Evolutionary conservation across 768 basidiomycete genomes (phyloP).

Genomic region (Cystobasidium tubakii): DNA sequence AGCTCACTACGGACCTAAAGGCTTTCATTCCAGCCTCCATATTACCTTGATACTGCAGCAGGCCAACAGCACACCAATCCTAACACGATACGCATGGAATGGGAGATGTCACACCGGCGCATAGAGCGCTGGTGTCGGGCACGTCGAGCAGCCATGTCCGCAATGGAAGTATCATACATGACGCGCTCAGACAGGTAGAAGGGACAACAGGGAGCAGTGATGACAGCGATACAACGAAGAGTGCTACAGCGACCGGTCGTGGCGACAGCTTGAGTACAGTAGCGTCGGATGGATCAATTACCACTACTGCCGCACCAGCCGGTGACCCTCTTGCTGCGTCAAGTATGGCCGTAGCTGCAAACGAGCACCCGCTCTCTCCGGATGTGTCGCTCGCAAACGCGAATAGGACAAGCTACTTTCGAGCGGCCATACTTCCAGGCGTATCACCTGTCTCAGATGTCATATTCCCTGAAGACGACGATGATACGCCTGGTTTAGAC

Average conservation of each 20-base stretch:
- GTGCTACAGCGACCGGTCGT: background rate
- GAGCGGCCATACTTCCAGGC: background rate
- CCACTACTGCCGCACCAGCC: background rate
- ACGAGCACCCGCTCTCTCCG: conserved; percentile 28
- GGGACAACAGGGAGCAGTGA: background rate
- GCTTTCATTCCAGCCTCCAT: no score
- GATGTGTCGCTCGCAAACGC: background rate
- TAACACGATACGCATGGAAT: background rate
- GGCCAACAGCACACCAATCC: background rate
- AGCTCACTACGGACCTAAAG: no score
- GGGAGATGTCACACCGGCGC: background rate
- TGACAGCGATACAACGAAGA: background rate
- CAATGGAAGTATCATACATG: background rate
- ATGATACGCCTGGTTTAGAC: background rate
- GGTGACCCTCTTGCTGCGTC: background rate
- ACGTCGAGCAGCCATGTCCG: background rate
- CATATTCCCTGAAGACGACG: conserved; percentile 16
- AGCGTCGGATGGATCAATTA: background rate
- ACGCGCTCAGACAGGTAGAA: background rate
- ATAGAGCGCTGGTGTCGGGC: background rate
- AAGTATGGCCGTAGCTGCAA: background rate
- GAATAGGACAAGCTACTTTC: conserved; percentile 30
- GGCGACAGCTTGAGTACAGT: background rate
- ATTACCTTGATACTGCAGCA: no score
- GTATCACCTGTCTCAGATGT: background rate